Evolutionary conservation across 2,329 filamentous ascomycete genomes (phyloP).

Genomic region (Chrysoporthe austroafricana): DNA sequence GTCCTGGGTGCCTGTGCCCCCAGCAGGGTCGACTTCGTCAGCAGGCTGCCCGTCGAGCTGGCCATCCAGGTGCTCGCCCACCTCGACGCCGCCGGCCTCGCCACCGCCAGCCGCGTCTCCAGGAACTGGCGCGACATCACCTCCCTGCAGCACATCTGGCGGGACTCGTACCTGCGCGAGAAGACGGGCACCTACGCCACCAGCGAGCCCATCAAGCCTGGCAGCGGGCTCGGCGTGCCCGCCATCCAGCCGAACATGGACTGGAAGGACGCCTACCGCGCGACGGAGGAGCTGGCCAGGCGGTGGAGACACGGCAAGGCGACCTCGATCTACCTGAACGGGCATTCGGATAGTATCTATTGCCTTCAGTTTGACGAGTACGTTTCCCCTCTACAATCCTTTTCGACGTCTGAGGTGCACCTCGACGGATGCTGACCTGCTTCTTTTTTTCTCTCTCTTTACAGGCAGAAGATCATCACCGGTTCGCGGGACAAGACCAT

Average conservation of each 20-base stretch:
- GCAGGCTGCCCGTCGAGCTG: slow-evolving; percentile 59
- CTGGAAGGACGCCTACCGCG: slow-evolving; percentile 85
- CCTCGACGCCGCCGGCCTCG: slow-evolving; percentile 57
- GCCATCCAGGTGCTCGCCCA: slow-evolving; percentile 61
- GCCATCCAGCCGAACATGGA: slow-evolving; percentile 64
- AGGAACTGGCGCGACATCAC: slow-evolving; percentile 52
- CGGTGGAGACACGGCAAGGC: slow-evolving; percentile 82
- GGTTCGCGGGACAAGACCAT: slow-evolving; percentile 95
- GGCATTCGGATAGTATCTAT: slow-evolving; percentile 95
- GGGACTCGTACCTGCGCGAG: slow-evolving; percentile 64
- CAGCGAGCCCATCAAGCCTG: slow-evolving; percentile 54
- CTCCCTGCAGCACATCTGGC: slow-evolving; percentile 63
- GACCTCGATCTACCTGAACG: slow-evolving; percentile 84
- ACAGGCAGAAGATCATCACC: slow-evolving; percentile 89
- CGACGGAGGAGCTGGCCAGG: slow-evolving; percentile 73
- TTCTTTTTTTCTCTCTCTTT: neutral
- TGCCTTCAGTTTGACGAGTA: slow-evolving; percentile 98
- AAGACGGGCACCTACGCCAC: slow-evolving; percentile 65
- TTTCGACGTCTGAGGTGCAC: neutral
- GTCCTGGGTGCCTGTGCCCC: slow-evolving; percentile 38
- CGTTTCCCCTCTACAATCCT: slow-evolving; percentile 37
- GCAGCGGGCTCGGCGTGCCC: slow-evolving; percentile 62
- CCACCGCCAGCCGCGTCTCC: slow-evolving; percentile 55
- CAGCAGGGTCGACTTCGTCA: slow-evolving; percentile 62
- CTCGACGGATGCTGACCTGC: neutral